Percentiles rank a stretch among this genome's conserved stretches.
phyloP scores from a whole-genome alignment of 2,329 filamentous ascomycete species.

The Daldinia sp. region DNA sequence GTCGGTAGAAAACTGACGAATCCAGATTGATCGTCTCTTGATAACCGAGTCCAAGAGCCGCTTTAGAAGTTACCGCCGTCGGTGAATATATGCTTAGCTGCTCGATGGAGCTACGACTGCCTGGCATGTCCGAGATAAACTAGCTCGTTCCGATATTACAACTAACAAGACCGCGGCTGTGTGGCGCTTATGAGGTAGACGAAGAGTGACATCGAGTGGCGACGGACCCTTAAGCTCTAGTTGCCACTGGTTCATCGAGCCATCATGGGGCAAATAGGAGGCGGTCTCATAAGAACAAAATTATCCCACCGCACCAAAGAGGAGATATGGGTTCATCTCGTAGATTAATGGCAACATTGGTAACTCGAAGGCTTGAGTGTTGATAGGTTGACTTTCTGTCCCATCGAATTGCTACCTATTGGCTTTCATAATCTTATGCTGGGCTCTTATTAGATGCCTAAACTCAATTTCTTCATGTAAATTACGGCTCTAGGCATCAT shows the following conservation, averaged over 20 bases:
- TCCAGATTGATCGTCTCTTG: not conserved
- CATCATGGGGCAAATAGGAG: slow-evolving; percentile 6
- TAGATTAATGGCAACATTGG: slow-evolving; percentile 26
- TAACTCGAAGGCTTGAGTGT: not conserved
- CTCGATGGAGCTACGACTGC: not conserved
- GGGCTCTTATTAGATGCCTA: slow-evolving; percentile 19
- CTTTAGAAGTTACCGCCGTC: not conserved
- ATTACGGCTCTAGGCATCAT: slow-evolving; percentile 21
- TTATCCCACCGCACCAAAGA: slow-evolving; percentile 29
- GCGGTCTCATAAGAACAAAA: slow-evolving; percentile 2
- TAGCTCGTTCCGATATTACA: not conserved
- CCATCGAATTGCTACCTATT: slow-evolving; percentile 2
- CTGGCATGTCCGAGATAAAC: slow-evolving; percentile 1
- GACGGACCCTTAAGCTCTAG: slow-evolving; percentile 9
- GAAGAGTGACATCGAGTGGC: slow-evolving; percentile 1
- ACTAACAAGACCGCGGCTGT: slow-evolving; percentile 12
- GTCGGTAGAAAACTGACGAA: not conserved
- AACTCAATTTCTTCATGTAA: slow-evolving; percentile 30
- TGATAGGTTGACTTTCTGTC: slow-evolving; percentile 14
- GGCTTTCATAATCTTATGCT: slow-evolving; percentile 2
- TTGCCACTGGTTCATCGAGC: slow-evolving; percentile 7
- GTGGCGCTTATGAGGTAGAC: slow-evolving; percentile 21
- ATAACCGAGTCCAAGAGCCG: not conserved
- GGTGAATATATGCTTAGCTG: not conserved
- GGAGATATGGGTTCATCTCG: slow-evolving; percentile 18